These are phyloP conservation scores for Mrakia blollopis DNA, from an alignment of 768 basidiomycete genomes.

Conservation along the genomic window DNA sequence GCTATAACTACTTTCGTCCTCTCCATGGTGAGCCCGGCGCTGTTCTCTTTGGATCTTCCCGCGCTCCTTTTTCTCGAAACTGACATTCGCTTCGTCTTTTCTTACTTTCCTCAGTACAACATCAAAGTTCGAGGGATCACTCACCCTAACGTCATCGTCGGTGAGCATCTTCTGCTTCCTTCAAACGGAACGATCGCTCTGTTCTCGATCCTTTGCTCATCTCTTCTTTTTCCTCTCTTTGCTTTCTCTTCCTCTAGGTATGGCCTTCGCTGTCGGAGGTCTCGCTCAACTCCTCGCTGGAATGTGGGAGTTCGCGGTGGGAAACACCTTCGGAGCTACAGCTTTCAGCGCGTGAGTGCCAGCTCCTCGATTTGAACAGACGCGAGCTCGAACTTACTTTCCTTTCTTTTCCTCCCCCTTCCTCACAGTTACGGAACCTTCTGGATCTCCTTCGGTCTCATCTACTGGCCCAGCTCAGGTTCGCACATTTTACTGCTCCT, in stretches of 20 bases:
- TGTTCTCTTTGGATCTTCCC: neutral
- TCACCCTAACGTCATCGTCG: constrained; percentile 51
- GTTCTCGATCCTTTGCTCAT: neutral
- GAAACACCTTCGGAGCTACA: constrained; percentile 57
- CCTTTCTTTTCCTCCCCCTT: too few relatives aligned
- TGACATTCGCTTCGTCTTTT: neutral
- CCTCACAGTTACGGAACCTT: too few relatives aligned
- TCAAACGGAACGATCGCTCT: constrained; percentile 48
- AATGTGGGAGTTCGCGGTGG: constrained; percentile 66
- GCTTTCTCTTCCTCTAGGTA: constrained; percentile 62
- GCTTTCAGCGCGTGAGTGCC: neutral
- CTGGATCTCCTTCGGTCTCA: too few relatives aligned
- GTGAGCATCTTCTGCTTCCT: constrained; percentile 55
- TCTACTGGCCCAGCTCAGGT: too few relatives aligned
- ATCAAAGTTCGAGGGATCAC: neutral
- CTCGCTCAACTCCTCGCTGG: constrained; percentile 80
- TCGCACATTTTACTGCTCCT: too few relatives aligned
- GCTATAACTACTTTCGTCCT: constrained; percentile 77
- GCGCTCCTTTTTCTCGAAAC: neutral
- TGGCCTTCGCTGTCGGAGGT: constrained; percentile 80
- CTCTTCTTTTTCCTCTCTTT: constrained; percentile 47
- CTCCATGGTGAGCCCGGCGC: constrained; percentile 50
- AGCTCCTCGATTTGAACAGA: too few relatives aligned
- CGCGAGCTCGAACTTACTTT: too few relatives aligned
- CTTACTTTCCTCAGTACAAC: neutral